Evolutionary conservation across 371 early-diverging fungal genomes (phyloP).

Genomic region (Zopfochytrium polystomum): DNA sequence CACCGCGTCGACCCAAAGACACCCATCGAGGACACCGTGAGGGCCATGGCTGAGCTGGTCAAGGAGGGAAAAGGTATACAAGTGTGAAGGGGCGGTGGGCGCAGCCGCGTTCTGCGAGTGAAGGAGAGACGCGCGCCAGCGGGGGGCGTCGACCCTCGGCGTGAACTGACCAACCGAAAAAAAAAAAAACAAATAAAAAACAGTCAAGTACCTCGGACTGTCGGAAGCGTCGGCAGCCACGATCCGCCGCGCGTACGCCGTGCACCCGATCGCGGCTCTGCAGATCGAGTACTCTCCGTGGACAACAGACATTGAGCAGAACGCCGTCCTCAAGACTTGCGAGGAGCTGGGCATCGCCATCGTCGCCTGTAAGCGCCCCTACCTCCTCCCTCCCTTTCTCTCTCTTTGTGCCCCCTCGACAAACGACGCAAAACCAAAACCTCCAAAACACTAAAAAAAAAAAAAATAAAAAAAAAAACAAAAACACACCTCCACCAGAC

Average conservation of each 20-base stretch:
- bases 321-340: constrained; percentile 53
- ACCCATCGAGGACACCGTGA: constrained; percentile 51
- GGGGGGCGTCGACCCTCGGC: neutral
- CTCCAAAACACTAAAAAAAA: neutral
- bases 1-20: constrained; percentile 35
- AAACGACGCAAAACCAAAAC: neutral
- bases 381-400: neutral
- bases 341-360: constrained; percentile 60
- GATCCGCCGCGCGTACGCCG: constrained; percentile 59
- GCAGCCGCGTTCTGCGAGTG: neutral
- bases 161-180: neutral
- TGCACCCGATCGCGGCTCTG: constrained; percentile 64
- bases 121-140: neutral
- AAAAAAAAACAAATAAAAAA: neutral
- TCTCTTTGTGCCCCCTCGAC: neutral
- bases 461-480: neutral
- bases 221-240: constrained; percentile 54
- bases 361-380: constrained; percentile 41
- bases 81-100: neutral
- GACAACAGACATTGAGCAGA: constrained; percentile 48
- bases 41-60: constrained; percentile 59
- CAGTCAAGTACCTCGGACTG: constrained; percentile 53
- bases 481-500: constrained; percentile 11
- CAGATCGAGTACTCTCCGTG: constrained; percentile 39
- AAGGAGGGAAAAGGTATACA: constrained; percentile 38